Evolutionary conservation across 805 yeast species (phyloP).

Genomic region (Henningerozyma blattae): DNA sequence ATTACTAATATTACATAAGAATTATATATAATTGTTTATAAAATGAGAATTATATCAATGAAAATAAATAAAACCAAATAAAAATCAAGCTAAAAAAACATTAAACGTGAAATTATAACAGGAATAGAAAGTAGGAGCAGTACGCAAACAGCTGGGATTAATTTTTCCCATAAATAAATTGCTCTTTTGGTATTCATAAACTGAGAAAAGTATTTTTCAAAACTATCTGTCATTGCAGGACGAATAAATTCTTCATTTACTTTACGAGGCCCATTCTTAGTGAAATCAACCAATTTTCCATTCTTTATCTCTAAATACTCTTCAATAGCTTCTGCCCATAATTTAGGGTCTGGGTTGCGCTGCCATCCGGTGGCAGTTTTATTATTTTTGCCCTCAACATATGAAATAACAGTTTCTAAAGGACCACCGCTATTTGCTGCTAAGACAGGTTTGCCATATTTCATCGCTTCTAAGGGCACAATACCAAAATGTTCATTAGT

Average conservation of each 20-base stretch:
- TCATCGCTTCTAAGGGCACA: slow-evolving; percentile 94
- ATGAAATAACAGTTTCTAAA: slow-evolving; percentile 46
- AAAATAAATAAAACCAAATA: too few relatives aligned
- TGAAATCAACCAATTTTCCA: slow-evolving; percentile 9
- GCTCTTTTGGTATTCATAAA: slow-evolving; percentile 15
- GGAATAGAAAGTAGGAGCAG: too few relatives aligned
- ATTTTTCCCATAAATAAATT: slow-evolving; percentile 22
- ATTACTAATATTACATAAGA: too few relatives aligned
- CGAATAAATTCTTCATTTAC: slow-evolving; percentile 25
- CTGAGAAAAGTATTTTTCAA: slow-evolving; percentile 26
- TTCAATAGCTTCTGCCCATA: slow-evolving; percentile 44
- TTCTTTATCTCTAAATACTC: slow-evolving; percentile 25
- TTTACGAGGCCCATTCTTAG: slow-evolving; percentile 22
- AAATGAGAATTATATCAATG: too few relatives aligned
- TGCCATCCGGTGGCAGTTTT: slow-evolving; percentile 52
- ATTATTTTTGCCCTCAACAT: slow-evolving; percentile 18
- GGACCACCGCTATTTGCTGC: slow-evolving; percentile 93
- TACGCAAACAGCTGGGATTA: background rate
- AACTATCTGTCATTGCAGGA: slow-evolving; percentile 27
- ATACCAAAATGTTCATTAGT: slow-evolving; percentile 92
- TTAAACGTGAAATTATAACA: too few relatives aligned
- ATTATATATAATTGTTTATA: too few relatives aligned
- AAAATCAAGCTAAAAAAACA: too few relatives aligned
- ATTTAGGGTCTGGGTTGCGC: slow-evolving; percentile 32
- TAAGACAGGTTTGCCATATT: slow-evolving; percentile 66